phyloP scores from a whole-genome alignment of 768 basidiomycete species.

The Rubroboletus pulcherrimus region DNA sequence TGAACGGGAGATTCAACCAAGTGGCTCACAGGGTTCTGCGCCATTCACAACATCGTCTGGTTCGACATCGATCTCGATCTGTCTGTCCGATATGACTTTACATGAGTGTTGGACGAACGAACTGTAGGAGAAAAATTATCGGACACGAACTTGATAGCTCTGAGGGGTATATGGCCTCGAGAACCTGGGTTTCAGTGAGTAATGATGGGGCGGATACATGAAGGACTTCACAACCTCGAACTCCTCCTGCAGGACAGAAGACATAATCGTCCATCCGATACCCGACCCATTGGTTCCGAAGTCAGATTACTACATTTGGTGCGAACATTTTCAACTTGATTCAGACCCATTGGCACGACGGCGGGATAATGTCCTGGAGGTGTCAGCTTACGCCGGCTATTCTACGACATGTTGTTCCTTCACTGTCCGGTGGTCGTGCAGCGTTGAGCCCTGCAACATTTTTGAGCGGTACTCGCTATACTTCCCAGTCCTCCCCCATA shows the following conservation, averaged over 20 bases:
- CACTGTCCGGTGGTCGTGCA: background rate
- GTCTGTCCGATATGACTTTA: slow-evolving; percentile 80
- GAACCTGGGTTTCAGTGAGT: slow-evolving; percentile 51
- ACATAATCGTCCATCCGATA: slow-evolving; percentile 43
- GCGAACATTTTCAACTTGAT: slow-evolving; percentile 5
- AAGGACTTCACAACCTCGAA: slow-evolving; percentile 62
- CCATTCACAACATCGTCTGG: slow-evolving; percentile 75
- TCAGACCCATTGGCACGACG: background rate
- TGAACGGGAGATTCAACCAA: background rate
- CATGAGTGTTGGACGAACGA: slow-evolving; percentile 45
- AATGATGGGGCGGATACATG: slow-evolving; percentile 2
- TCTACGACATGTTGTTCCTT: slow-evolving; percentile 11
- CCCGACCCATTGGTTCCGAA: slow-evolving; percentile 24
- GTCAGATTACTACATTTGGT: slow-evolving; percentile 13
- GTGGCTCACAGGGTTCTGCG: slow-evolving; percentile 48
- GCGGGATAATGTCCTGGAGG: slow-evolving; percentile 20
- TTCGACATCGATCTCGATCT: slow-evolving; percentile 81
- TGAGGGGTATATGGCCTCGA: slow-evolving; percentile 94
- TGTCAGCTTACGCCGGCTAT: slow-evolving; percentile 10
- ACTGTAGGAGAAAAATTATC: slow-evolving; percentile 29
- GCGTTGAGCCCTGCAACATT: background rate
- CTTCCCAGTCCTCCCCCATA: slow-evolving; percentile 6
- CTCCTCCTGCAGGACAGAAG: slow-evolving; percentile 72
- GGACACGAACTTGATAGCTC: slow-evolving; percentile 82
- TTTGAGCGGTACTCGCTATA: slow-evolving; percentile 6